phyloP scores from a whole-genome alignment of 257 asterid species.

The Solanum etuberosum region DNA sequence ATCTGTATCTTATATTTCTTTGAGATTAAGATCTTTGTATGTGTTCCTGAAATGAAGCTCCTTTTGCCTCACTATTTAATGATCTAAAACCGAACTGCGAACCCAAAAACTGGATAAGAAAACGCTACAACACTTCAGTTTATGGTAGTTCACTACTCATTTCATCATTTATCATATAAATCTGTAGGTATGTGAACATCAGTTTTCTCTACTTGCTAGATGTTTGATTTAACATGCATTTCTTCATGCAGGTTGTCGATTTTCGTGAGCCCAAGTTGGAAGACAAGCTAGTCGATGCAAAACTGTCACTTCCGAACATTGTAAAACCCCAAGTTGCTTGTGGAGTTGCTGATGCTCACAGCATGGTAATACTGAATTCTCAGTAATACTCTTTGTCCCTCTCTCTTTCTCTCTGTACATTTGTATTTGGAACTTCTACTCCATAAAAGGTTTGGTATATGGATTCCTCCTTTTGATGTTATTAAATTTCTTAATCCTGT shows the following conservation, averaged over 20 bases:
- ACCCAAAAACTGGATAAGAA: neutral
- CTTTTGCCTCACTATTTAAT: neutral
- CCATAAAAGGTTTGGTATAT: neutral
- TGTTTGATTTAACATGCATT: conserved; percentile 9
- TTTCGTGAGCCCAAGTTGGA: conserved; percentile 57
- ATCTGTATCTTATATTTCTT: neutral
- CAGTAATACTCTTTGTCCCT: neutral
- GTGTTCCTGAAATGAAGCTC: neutral
- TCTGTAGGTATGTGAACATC: neutral
- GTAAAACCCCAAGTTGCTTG: conserved; percentile 99
- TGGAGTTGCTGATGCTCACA: conserved; percentile 91
- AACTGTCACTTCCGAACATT: conserved; percentile 63
- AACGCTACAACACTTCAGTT: neutral
- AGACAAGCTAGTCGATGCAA: conserved; percentile 55
- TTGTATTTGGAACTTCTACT: neutral
- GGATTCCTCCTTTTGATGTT: neutral
- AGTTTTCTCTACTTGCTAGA: neutral
- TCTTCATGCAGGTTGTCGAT: conserved; percentile 59
- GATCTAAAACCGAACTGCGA: neutral
- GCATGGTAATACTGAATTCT: conserved; percentile 52
- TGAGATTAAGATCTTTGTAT: neutral
- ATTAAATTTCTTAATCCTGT: neutral
- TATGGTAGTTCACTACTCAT: neutral
- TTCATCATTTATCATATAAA: neutral
- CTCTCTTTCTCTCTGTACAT: neutral